Evolutionary conservation across 805 yeast genomes (phyloP).

Genomic region (Pichia insulana): DNA sequence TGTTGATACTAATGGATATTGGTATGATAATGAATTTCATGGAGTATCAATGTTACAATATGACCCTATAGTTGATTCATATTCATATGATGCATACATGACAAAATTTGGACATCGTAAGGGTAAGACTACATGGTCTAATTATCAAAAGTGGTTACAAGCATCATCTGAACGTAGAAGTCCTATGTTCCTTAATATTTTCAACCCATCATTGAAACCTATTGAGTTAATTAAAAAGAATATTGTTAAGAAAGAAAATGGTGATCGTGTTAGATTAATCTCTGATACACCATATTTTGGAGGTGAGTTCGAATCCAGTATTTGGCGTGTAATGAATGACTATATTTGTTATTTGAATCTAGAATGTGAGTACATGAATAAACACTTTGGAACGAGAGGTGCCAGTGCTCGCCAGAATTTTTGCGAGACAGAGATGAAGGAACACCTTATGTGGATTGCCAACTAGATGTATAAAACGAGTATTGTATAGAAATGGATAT

Average conservation of each 20-base stretch:
- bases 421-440: constrained; percentile 22
- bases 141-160: constrained; percentile 15
- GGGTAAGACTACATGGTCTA: constrained; percentile 13
- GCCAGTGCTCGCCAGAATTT: constrained; percentile 11
- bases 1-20: constrained; percentile 42
- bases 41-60: constrained; percentile 49
- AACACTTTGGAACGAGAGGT: constrained; percentile 18
- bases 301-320: constrained; percentile 17
- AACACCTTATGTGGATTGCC: constrained; percentile 24
- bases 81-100: constrained; percentile 17
- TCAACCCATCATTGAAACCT: constrained; percentile 26
- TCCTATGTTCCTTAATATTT: constrained; percentile 25
- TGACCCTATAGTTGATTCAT: constrained; percentile 39
- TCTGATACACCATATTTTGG: constrained; percentile 17
- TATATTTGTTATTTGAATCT: constrained; percentile 24
- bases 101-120: constrained; percentile 15
- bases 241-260: constrained; percentile 25
- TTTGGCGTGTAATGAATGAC: constrained; percentile 28
- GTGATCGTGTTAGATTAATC: constrained; percentile 25
- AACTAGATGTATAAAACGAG: neutral
- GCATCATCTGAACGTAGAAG: constrained; percentile 22
- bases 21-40: constrained; percentile 26
- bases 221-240: constrained; percentile 23
- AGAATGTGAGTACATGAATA: constrained; percentile 21
- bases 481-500: neutral